Base-by-base conservation (phyloP, 2,329 filamentous ascomycete genomes). In the Tolypocladium pustulatum region DNA sequence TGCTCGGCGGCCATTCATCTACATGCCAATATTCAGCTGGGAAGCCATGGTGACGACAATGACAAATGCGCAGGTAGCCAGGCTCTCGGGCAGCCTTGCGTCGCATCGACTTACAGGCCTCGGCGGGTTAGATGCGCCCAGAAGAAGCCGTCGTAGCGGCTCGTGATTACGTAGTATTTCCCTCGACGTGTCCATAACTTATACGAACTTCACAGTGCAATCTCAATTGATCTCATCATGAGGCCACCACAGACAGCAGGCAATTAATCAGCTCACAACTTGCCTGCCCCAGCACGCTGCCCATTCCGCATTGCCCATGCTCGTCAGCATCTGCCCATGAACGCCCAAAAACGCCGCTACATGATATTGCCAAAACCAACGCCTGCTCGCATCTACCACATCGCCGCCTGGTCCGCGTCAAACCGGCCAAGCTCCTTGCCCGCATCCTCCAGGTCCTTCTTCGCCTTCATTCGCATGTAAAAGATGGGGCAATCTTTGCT, bases 381-480 rank as follows among this genome's bases (percentile, higher is more conserved):
- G 30, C 49, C 27, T 34, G 8, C 27, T n/a, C 56, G 40, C 41
- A 49, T 55, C 37, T 67, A 83, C 81, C 81, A 83, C 53, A 80
- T 77, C 34, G 90, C 83, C 59, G 88, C 87, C 67, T 85, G 83
- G 73, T 96, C 92, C 63, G 86, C 83, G 75, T 99, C 94, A 74
- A 99, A 99, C 66, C 94, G 80, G 65, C 83, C 83, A 67, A 99
- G 74, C 73, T 99, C 94, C 76, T 91, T 95, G 59, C 92, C 91
- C 1, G 87, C 88, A 76, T 99, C 94, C 73, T 97, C 93, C 43
- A 97, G 86, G 72, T 99, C 94, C 79, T 99, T 99, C 82, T 97
- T 96, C 37, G 93, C 93, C 81, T 99, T 99, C 94, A 99, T 99
- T 5, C 94, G 86, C 94, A 99, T 99, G 73, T 99, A 99, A 74